These are phyloP conservation scores for Penicillium fimorum DNA, from an alignment of 495 filamentous ascomycete species.

Conservation along the genomic window DNA sequence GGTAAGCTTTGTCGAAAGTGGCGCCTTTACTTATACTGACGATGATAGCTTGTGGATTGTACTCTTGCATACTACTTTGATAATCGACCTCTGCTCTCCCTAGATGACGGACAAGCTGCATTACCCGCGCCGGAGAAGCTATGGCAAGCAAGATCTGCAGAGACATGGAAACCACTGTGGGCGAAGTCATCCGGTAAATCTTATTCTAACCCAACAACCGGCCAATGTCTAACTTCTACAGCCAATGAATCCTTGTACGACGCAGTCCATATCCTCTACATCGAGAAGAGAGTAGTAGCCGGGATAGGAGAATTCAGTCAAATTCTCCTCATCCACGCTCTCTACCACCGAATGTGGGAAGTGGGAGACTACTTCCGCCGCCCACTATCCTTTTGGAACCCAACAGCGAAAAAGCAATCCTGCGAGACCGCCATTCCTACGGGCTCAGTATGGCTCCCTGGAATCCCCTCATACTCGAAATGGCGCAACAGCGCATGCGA, in stretches of 20 bases:
- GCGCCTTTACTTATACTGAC: constrained; percentile 6
- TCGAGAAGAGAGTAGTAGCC: constrained; percentile 47
- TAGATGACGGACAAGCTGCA: constrained; percentile 43
- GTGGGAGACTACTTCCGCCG: constrained; percentile 47
- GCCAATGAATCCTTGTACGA: constrained; percentile 42
- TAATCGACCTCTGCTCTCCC: constrained; percentile 32
- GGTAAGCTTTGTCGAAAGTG: constrained; percentile 25
- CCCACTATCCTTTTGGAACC: constrained; percentile 49
- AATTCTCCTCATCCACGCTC: constrained; percentile 48
- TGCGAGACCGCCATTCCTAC: constrained; percentile 37
- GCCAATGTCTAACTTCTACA: constrained; percentile 12
- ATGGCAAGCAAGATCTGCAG: constrained; percentile 43
- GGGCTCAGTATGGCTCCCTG: constrained; percentile 50
- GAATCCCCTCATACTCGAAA: constrained; percentile 49
- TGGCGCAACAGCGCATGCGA: constrained; percentile 58
- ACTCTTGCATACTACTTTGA: constrained; percentile 46
- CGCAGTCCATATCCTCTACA: constrained; percentile 47
- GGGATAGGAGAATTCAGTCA: constrained; percentile 48
- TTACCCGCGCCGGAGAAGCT: constrained; percentile 48
- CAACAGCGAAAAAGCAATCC: constrained; percentile 46
- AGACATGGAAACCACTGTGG: constrained; percentile 39
- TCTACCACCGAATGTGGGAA: constrained; percentile 53
- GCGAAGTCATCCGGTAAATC: constrained; percentile 27
- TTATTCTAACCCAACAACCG: not conserved
- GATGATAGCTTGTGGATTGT: constrained; percentile 43